Conservation (phyloP, 2,329 filamentous ascomycete species). For the Aspergillus ustus region DNA sequence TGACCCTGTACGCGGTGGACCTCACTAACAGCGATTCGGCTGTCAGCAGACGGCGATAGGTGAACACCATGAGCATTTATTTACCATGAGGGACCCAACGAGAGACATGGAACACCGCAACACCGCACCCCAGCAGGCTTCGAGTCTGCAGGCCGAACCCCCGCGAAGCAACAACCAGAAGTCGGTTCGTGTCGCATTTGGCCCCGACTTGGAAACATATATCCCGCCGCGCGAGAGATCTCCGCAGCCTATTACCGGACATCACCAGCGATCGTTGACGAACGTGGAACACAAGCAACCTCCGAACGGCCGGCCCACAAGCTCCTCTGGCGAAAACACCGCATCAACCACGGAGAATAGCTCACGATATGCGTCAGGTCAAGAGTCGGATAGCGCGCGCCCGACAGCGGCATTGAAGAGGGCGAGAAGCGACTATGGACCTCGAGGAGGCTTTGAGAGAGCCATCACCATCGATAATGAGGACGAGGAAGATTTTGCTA, state of each 20-base stretch:
- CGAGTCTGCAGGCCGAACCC: conserved; percentile 37
- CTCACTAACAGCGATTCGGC: background rate
- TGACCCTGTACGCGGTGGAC: background rate
- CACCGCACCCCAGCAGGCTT: conserved; percentile 29
- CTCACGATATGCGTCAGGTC: conserved; percentile 34
- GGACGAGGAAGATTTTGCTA: conserved; percentile 59
- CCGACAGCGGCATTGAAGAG: conserved; percentile 50
- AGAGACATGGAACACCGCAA: conserved; percentile 40
- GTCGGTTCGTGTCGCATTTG: conserved; percentile 45
- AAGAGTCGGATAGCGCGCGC: conserved; percentile 37
- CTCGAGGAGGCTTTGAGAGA: conserved; percentile 41
- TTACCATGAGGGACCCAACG: conserved; percentile 44
- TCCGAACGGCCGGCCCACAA: conserved; percentile 33
- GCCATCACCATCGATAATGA: conserved; percentile 35
- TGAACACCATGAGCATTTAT: conserved; percentile 36
- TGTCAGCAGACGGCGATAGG: conserved; percentile 15
- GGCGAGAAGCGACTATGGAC: conserved; percentile 59
- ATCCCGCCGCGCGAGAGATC: conserved; percentile 42
- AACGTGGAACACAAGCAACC: conserved; percentile 35
- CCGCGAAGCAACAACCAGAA: conserved; percentile 38
- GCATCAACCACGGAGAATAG: conserved; percentile 27
- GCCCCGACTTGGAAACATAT: conserved; percentile 43
- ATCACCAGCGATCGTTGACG: conserved; percentile 43
- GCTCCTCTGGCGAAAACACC: conserved; percentile 38
- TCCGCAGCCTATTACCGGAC: conserved; percentile 30